Conservation (phyloP, 2,329 filamentous ascomycete genomes). For the Botrytis fragariae region DNA sequence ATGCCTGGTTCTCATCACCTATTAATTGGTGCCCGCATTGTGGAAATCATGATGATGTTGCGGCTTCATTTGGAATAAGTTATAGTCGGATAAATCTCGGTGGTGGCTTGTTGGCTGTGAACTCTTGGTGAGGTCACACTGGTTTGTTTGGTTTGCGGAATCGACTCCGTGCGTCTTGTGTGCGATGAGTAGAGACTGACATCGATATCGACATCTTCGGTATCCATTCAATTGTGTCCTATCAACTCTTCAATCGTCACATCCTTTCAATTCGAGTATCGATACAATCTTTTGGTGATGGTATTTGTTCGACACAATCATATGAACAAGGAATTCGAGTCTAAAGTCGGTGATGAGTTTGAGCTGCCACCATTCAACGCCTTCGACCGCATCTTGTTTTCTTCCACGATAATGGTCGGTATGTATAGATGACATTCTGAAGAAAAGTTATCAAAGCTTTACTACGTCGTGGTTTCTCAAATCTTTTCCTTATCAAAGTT, state of each 20-base stretch:
- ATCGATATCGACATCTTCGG: no score
- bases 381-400: not conserved
- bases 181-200: no score
- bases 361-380: not conserved
- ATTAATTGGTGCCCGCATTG: no score
- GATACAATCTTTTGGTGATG: not conserved
- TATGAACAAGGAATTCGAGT: not conserved
- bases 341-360: not conserved
- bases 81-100: no score
- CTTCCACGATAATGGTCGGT: not conserved
- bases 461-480: not conserved
- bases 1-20: no score
- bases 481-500: not conserved
- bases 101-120: no score
- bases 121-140: no score
- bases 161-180: no score
- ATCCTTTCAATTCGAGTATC: not conserved
- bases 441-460: not conserved
- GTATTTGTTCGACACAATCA: no score
- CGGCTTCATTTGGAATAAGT: no score
- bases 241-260: not conserved
- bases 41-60: no score
- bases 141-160: no score
- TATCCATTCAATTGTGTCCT: not conserved
- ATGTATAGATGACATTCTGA: not conserved